Base-by-base conservation (phyloP, 768 basidiomycete species). In the Sporobolomyces roseus region DNA sequence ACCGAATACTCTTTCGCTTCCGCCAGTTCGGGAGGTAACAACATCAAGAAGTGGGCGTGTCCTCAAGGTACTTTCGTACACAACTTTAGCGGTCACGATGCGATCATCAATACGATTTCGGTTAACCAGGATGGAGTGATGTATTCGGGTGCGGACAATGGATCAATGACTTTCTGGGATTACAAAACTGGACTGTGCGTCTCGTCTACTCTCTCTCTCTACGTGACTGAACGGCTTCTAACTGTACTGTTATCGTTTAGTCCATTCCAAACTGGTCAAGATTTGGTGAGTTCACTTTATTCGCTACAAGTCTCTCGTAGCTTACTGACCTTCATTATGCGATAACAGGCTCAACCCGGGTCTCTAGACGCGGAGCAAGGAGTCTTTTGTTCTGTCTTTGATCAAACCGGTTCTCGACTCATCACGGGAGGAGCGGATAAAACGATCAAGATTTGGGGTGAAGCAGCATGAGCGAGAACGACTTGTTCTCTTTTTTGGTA, bases 31-130 rank as follows among this genome's bases (percentile, higher is more conserved):
- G 96, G 96, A n/a, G 96, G 93, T 1, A 97, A 97, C 82, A 98
- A 98, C 79, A 97, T 99, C 81, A 99, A 99, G 78, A 98, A 98
- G 79, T 99, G 94, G 94, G 96, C 94, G 75, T 97, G 92, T 75
- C 96, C 96, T 8, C 91, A 97, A 71, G 96, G 96, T 52, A 79
- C 85, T 3, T 98, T 99, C 72, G 94, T 98, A 4, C 91, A 89
- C 83, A 99, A 97, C 80, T 96, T 98, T 78, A 82, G 85, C 50
- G 96, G 96, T 0, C 96, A 98, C 78, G 92, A 96, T 69, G 91
- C 93, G 3, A 97, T 98, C 79, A 91, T 99, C 83, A 99, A 99
- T 79, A 93, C 92, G 9, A 77, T 98, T 64, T 87, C 88, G 16
- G 90, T 98, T 74, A 99, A 97, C 75, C 82, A 89, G 41, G 96